Conservation (phyloP, 1,284 basidiomycete genomes). For the Puccinia triticina region DNA sequence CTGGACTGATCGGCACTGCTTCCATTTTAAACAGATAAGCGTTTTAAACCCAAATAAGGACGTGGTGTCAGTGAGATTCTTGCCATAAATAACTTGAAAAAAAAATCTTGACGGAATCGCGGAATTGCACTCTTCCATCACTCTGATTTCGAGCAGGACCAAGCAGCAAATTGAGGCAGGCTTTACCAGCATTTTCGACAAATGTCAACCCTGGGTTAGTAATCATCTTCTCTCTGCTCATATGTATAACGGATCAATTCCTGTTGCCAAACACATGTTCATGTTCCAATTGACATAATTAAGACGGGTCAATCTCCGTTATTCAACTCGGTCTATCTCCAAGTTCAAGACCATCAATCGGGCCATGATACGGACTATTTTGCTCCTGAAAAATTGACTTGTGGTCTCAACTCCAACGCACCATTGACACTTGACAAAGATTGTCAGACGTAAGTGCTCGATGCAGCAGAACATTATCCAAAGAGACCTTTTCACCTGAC, state of each 20-base stretch:
- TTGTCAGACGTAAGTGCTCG: neutral
- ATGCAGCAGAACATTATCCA: neutral
- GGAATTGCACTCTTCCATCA: too few species aligned
- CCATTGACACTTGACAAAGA: neutral
- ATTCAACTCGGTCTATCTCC: neutral
- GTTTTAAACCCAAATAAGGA: neutral
- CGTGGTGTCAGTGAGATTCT: neutral
- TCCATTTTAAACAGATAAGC: neutral
- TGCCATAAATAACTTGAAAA: too few species aligned
- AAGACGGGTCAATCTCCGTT: neutral
- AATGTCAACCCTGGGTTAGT: neutral
- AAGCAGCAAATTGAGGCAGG: constrained; percentile 17
- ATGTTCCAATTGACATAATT: too few species aligned
- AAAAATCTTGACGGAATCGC: neutral
- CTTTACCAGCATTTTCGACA: neutral
- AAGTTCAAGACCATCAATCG: neutral
- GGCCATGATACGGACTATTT: constrained; percentile 3
- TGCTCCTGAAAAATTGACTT: neutral
- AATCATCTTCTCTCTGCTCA: neutral
- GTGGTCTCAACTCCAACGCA: neutral
- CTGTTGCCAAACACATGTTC: too few species aligned
- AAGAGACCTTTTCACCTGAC: neutral
- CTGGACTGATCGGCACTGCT: neutral
- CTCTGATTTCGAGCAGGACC: neutral
- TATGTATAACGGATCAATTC: neutral